phyloP scores from a whole-genome alignment of 163 green algal species.

The Prototheca stagnorum region DNA sequence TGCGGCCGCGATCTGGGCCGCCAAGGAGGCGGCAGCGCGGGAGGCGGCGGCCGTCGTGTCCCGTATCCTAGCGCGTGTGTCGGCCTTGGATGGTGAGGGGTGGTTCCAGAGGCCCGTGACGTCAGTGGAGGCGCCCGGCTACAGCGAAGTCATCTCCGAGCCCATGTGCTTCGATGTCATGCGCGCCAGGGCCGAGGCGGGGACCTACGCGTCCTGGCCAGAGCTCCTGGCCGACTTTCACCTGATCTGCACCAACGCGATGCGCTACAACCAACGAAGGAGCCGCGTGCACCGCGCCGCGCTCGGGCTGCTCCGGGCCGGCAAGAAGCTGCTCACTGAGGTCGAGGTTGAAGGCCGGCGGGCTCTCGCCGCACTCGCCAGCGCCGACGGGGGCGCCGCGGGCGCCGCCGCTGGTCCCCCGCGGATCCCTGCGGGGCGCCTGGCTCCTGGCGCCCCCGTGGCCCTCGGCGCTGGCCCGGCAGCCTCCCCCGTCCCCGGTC shows the following conservation, averaged over 20 bases:
- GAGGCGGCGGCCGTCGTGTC: conserved; percentile 2
- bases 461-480: too few relatives aligned
- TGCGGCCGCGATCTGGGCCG: too few relatives aligned
- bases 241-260: conserved; percentile 70
- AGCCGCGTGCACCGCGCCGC: conserved; percentile 44
- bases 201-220: conserved; percentile 48
- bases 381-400: conserved; percentile 5
- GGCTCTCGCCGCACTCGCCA: conserved; percentile 27
- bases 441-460: too few relatives aligned
- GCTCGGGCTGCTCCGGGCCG: conserved; percentile 24
- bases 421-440: too few relatives aligned
- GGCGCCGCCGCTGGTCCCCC: too few relatives aligned
- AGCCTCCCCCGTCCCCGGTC: neutral
- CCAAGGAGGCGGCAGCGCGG: too few relatives aligned
- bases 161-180: conserved; percentile 73
- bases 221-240: conserved; percentile 62
- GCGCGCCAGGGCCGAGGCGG: conserved; percentile 35
- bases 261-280: conserved; percentile 56
- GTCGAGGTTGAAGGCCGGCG: conserved; percentile 16
- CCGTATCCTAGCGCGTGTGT: conserved; percentile 5
- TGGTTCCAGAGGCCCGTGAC: conserved; percentile 53
- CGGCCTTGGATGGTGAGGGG: conserved; percentile 27
- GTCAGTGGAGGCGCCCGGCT: conserved; percentile 45
- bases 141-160: conserved; percentile 56
- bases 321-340: conserved; percentile 28